Conservation (phyloP, 108 stramenopile genomes). For the Nannochloropsis oceanica region DNA sequence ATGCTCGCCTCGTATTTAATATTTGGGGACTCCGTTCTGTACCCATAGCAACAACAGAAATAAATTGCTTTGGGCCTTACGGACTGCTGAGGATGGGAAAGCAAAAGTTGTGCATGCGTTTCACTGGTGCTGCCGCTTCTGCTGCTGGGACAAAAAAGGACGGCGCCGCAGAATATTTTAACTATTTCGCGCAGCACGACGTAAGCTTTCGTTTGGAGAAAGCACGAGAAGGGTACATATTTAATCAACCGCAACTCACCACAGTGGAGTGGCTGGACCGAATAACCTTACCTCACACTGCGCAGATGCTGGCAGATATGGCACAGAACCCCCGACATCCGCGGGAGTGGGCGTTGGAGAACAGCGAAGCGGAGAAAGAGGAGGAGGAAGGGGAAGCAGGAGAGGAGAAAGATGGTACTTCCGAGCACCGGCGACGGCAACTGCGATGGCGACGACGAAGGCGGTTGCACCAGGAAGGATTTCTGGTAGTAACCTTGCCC, state of each 20-base stretch:
- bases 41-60: not conserved
- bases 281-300: not conserved
- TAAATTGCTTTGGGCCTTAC: not conserved
- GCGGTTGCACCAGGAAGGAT: not conserved
- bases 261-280: not conserved
- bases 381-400: not conserved
- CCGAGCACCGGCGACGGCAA: not conserved
- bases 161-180: not conserved
- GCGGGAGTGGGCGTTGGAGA: not conserved
- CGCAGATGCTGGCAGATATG: not conserved
- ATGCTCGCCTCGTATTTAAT: conserved; percentile 17
- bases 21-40: not conserved
- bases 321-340: not conserved
- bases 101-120: conserved; percentile 3
- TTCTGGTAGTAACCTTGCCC: conserved; percentile 6
- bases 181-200: not conserved
- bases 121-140: not conserved
- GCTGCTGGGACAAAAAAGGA: not conserved
- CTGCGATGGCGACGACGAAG: not conserved
- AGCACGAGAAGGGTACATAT: not conserved
- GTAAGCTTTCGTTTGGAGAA: conserved; percentile 2
- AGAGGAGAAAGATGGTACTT: not conserved
- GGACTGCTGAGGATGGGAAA: not conserved
- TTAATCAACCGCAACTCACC: not conserved
- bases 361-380: not conserved